phyloP scores from a whole-genome alignment of 2,329 filamentous ascomycete species.

The Dothistroma pini region DNA sequence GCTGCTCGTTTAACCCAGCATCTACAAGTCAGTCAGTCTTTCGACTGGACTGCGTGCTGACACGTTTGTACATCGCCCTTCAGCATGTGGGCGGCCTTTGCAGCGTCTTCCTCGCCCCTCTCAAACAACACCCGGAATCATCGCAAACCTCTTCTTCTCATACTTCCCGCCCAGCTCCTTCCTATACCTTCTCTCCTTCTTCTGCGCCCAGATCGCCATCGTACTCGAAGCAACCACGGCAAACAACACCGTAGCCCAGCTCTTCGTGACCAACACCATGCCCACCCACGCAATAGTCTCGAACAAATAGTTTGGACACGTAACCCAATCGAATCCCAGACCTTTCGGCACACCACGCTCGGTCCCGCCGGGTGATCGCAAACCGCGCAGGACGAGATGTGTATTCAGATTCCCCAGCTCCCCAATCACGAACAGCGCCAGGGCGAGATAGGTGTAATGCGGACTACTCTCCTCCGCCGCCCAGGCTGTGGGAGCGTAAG shows the following conservation, averaged over 20 bases:
- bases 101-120: no score
- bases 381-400: slow-evolving; percentile 71
- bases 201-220: slow-evolving; percentile 84
- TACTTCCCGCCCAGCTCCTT: slow-evolving; percentile 91
- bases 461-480: slow-evolving; percentile 51
- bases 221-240: slow-evolving; percentile 66
- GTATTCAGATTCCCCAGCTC: slow-evolving; percentile 77
- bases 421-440: slow-evolving; percentile 70
- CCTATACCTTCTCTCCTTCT: slow-evolving; percentile 88
- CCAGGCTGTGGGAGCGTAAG: slow-evolving; percentile 72
- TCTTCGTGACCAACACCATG: slow-evolving; percentile 73
- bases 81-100: no score
- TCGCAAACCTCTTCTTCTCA: slow-evolving; percentile 85
- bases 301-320: slow-evolving; percentile 97
- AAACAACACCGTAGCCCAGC: slow-evolving; percentile 74
- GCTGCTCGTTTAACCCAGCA: no score
- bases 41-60: no score
- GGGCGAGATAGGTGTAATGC: slow-evolving; percentile 60
- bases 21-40: no score
- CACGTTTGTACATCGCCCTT: no score
- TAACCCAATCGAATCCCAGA: slow-evolving; percentile 80
- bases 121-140: slow-evolving; percentile 66
- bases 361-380: slow-evolving; percentile 75
- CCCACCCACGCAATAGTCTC: slow-evolving; percentile 85
- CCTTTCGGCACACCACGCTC: slow-evolving; percentile 85